Evolutionary conservation across 2,329 filamentous ascomycete genomes (phyloP).

Genomic region (Setomelanomma holmii): DNA sequence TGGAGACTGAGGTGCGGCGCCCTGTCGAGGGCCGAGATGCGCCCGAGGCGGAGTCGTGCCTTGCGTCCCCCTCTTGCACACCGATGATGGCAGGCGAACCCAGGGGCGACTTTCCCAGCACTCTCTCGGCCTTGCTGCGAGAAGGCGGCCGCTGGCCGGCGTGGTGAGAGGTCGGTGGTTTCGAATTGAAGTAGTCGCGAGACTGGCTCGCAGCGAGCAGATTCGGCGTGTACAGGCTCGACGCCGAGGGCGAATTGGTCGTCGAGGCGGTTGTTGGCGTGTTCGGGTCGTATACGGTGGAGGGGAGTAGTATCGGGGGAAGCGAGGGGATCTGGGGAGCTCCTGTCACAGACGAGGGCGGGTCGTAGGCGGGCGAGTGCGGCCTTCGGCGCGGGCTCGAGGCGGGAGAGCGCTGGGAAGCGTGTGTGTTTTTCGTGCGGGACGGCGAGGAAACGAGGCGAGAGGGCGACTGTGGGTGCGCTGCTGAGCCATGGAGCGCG

Average conservation of each 20-base stretch:
- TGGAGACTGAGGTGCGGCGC: conserved; percentile 27
- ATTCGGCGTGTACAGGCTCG: conserved; percentile 43
- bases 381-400: conserved; percentile 47
- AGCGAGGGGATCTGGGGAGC: conserved; percentile 42
- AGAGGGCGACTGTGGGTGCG: conserved; percentile 42
- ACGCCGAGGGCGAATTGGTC: conserved; percentile 41
- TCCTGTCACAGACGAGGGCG: conserved; percentile 39
- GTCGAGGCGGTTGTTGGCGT: conserved; percentile 41
- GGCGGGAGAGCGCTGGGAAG: conserved; percentile 41
- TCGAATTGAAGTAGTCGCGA: conserved; percentile 50
- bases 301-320: conserved; percentile 38
- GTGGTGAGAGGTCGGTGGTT: conserved; percentile 26
- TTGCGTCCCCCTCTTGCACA: conserved; percentile 39
- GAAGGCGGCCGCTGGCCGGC: conserved; percentile 35
- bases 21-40: conserved; percentile 29
- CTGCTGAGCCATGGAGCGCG: conserved; percentile 45
- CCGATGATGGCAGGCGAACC: conserved; percentile 44
- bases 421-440: conserved; percentile 10
- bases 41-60: conserved; percentile 29
- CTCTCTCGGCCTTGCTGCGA: conserved; percentile 36
- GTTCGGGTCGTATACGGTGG: conserved; percentile 48
- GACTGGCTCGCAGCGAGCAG: conserved; percentile 30
- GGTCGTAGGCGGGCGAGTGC: conserved; percentile 41
- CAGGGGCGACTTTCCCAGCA: conserved; percentile 43
- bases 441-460: conserved; percentile 34